Base-by-base conservation (phyloP, 495 filamentous ascomycete genomes). In the Chaetomidium leptoderma region DNA sequence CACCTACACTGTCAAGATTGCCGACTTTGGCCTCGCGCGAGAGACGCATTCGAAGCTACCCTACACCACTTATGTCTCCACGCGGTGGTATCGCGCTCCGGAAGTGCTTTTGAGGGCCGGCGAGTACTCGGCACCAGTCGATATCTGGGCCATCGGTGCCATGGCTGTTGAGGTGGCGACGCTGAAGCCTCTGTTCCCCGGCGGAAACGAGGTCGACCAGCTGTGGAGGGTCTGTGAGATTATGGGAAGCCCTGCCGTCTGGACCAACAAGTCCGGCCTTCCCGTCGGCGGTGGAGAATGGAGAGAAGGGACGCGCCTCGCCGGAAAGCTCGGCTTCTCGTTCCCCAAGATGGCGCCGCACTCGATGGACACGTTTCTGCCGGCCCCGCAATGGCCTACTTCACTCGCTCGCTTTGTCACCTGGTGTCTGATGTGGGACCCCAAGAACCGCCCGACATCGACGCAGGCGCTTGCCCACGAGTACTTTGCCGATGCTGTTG, bases 281-380 rank as follows among this genome's bases (percentile, higher is more conserved):
- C 89, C 86, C 64, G 87, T 99, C 42, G 95, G 95, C 52, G 95
- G 95, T 68, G 95, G 95, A 66, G 95, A 99, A 60, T 99, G 95
- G 95, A 88, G 88, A 65, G 95, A 99, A 62, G 95, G 95, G 35
- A 90, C 89, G 54, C 83, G 89, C 27, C 74, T 99, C 56, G 95
- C 95, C 37, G 89, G 92, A 55, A 96, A 97, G 76, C 81, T 99
- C 47, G 95, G 95, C 24, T 99, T 99, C 68, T 95, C 92, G 0
- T 99, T 99, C 76, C 95, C 95, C 48, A 97, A 93, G 86, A 99
- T 99, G 95, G 91, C 93, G 39, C 95, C 95, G 21, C 92, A 97
- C 68, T 83, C 92, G 6, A 93, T 99, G 88, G 93, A 97, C 59
- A 90, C 88, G 27, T 95, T 97, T 61, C 80, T 97, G 6, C 89